Evolutionary conservation across 306 rosid species (phyloP), one percentile per base, ranked within the genome.

Genomic region (Rosa multiflora): DNA sequence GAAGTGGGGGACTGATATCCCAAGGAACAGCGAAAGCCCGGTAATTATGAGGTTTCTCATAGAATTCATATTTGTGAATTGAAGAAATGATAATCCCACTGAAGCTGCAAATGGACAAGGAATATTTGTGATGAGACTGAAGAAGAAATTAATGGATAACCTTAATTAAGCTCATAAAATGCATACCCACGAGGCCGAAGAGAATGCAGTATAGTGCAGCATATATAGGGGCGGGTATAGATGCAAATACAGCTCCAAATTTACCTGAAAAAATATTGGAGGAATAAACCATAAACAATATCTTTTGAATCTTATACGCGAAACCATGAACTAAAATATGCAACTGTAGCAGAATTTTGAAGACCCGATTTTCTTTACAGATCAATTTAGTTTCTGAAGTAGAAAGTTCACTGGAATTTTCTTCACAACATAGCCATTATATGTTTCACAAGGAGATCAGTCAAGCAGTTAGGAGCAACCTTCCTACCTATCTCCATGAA

Each of bases 221-320:
- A 68, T 85, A 95, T 79, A 95, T 92, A 0, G 99, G 92, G 86
- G 89, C 82, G 37, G 98, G 99, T 85, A 95, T 95, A 8, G 99
- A 95, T 72, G 99, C 99, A 88, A 95, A 95, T 73, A 95, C 95
- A 70, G 99, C 99, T 49, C 99, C 99, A 79, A 95, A 95, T 78
- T 95, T 92, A 53, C 99, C 99, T 95, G 88, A 68, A 82, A 58
- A 47, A 20, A 75, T 52, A 56, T 35, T 62, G 37, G 49, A 78
- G 80, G 62, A 12, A 81, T 53, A 35, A 59, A 58, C 8, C 55
- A 46, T 56, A 32, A 21, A 75, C 12, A 43, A 67, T 12, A 39
- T 18, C 9, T 79, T 62, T 17, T 12, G 59, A 18, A 74, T 43
- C 21, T 20, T 20, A 20, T 18, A 70, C 46, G 49, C 26, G 10